These are phyloP conservation scores for Spiraea crenata DNA, from an alignment of 331 rosid species.

Conservation along the genomic window DNA sequence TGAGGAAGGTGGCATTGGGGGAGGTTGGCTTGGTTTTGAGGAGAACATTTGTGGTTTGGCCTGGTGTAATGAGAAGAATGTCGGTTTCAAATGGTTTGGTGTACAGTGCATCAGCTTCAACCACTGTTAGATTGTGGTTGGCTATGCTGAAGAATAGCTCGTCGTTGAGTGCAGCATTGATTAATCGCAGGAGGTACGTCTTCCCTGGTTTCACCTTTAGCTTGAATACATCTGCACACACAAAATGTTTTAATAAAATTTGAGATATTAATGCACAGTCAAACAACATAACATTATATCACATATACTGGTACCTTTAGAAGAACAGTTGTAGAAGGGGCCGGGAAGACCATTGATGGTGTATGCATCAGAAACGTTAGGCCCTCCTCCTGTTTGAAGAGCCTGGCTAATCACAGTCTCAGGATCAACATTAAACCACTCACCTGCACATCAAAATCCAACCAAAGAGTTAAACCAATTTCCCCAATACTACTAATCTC, in stretches of 20 bases:
- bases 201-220: conserved; percentile 66
- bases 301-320: conserved; percentile 41
- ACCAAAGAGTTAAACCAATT: conserved; percentile 4
- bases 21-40: conserved; percentile 53
- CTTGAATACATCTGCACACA: conserved; percentile 60
- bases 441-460: conserved; percentile 47
- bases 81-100: conserved; percentile 58
- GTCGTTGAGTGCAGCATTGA: conserved; percentile 90
- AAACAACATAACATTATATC: not conserved
- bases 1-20: conserved; percentile 64
- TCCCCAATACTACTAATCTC: not conserved
- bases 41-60: conserved; percentile 73
- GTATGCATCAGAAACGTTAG: conserved; percentile 83
- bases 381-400: conserved; percentile 75
- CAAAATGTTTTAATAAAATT: not conserved
- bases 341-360: conserved; percentile 86
- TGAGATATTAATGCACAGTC: not conserved
- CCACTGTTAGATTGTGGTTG: conserved; percentile 64
- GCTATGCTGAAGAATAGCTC: conserved; percentile 80
- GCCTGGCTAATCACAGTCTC: conserved; percentile 76
- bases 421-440: conserved; percentile 83
- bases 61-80: conserved; percentile 55
- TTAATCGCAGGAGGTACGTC: conserved; percentile 63
- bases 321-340: conserved; percentile 70
- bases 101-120: conserved; percentile 71